Conservation (phyloP, 106 monocot species). For the Phalaenopsis aphrodite region DNA sequence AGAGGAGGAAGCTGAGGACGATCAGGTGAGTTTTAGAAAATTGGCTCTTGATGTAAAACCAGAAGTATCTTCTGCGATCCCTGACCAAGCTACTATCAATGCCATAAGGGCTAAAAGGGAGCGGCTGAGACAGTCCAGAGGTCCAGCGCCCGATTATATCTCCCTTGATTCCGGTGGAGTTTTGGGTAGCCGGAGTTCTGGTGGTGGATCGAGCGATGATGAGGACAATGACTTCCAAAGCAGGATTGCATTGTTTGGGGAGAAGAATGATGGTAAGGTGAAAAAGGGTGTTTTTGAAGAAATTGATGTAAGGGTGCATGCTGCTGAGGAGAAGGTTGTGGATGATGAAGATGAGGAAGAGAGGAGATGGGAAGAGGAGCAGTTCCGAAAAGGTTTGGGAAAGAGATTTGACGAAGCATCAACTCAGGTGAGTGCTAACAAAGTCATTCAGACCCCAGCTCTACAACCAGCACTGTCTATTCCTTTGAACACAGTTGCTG, state of each 20-base stretch:
- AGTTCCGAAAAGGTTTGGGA: constrained; percentile 82
- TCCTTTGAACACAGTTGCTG: background rate
- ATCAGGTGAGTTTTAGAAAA: constrained; percentile 24
- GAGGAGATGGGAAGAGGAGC: constrained; percentile 96
- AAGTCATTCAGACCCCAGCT: background rate
- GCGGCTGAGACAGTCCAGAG: constrained; percentile 48
- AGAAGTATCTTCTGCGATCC: constrained; percentile 37
- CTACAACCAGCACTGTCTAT: constrained; percentile 9
- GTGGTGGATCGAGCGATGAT: constrained; percentile 71
- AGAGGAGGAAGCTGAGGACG: constrained; percentile 15
- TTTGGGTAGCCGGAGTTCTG: constrained; percentile 26
- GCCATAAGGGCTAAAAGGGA: constrained; percentile 80
- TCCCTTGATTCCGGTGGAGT: constrained; percentile 64
- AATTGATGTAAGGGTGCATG: constrained; percentile 23
- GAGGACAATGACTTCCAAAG: constrained; percentile 67
- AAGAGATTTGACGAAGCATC: constrained; percentile 67
- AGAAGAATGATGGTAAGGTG: constrained; percentile 19
- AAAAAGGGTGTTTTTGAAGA: constrained; percentile 65
- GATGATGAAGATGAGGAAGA: constrained; percentile 85
- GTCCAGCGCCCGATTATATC: constrained; percentile 63
- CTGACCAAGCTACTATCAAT: constrained; percentile 65
- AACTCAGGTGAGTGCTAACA: constrained; percentile 6
- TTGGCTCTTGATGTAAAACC: constrained; percentile 31
- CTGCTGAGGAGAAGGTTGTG: constrained; percentile 14
- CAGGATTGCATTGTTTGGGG: constrained; percentile 61